Conservation (phyloP, 352 stramenopile species). For the Phytophthora pistaciae region DNA sequence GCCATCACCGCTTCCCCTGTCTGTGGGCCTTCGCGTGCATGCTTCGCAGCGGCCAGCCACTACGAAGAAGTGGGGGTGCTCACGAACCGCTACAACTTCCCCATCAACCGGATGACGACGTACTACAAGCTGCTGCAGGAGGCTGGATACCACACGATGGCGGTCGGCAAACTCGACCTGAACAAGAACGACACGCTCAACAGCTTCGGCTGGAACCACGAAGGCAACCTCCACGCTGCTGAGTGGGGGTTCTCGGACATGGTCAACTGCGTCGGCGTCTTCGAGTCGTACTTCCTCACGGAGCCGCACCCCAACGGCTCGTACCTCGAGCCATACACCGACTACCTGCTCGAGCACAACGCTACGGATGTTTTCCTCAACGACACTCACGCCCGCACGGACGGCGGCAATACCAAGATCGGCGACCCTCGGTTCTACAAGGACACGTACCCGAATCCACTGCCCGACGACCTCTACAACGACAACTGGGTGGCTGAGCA, state of each 20-base stretch:
- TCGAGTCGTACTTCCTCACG: slow-evolving; percentile 31
- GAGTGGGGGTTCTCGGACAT: slow-evolving; percentile 44
- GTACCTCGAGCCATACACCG: slow-evolving; percentile 44
- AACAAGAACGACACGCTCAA: slow-evolving; percentile 48
- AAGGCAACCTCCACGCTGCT: slow-evolving; percentile 30
- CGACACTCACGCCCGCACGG: slow-evolving; percentile 29
- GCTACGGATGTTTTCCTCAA: slow-evolving; percentile 33
- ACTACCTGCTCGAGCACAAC: slow-evolving; percentile 39
- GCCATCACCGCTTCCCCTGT: slow-evolving; percentile 40
- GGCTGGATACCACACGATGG: slow-evolving; percentile 44
- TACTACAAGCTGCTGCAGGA: slow-evolving; percentile 47
- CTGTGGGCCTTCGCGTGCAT: slow-evolving; percentile 39
- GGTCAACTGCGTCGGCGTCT: slow-evolving; percentile 45
- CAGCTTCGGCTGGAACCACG: slow-evolving; percentile 40
- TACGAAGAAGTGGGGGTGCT: slow-evolving; percentile 48
- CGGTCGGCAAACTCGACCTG: slow-evolving; percentile 43
- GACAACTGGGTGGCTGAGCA: slow-evolving; percentile 43
- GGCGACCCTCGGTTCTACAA: slow-evolving; percentile 33
- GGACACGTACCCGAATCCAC: slow-evolving; percentile 35
- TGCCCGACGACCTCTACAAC: slow-evolving; percentile 41
- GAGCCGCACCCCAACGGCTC: slow-evolving; percentile 34
- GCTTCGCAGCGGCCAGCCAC: slow-evolving; percentile 38
- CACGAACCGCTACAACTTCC: slow-evolving; percentile 45
- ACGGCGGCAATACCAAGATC: slow-evolving; percentile 32
- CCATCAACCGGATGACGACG: slow-evolving; percentile 39